These are phyloP conservation scores for Fusarium circinatum DNA, from an alignment of 2,329 filamentous ascomycete genomes.

Conservation along the genomic window DNA sequence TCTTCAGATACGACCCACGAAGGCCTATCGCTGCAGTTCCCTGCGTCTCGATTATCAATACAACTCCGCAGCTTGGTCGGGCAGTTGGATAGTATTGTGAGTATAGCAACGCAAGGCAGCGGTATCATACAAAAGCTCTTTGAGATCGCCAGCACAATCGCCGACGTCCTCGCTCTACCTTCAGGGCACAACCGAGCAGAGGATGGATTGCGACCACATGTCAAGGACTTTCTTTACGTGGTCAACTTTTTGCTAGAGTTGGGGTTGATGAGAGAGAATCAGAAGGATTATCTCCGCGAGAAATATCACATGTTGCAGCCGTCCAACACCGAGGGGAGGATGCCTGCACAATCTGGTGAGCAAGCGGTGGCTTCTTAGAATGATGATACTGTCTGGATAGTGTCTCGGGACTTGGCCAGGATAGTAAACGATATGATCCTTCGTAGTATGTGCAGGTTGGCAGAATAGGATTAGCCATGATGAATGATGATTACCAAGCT, in stretches of 20 bases:
- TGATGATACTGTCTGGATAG: not conserved
- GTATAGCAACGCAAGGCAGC: slow-evolving; percentile 65
- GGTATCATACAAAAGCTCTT: slow-evolving; percentile 69
- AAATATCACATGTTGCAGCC: slow-evolving; percentile 51
- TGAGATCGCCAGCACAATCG: slow-evolving; percentile 68
- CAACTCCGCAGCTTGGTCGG: slow-evolving; percentile 53
- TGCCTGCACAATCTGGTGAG: slow-evolving; percentile 9
- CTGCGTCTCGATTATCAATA: slow-evolving; percentile 51
- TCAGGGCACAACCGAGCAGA: slow-evolving; percentile 51
- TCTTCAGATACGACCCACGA: slow-evolving; percentile 49
- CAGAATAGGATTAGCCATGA: slow-evolving; percentile 1
- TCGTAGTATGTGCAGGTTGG: not conserved
- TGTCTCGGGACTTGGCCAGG: slow-evolving; percentile 4
- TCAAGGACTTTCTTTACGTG: slow-evolving; percentile 65
- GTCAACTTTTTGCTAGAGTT: slow-evolving; percentile 62
- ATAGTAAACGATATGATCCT: not conserved
- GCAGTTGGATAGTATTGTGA: slow-evolving; percentile 50
- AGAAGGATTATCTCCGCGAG: slow-evolving; percentile 54
- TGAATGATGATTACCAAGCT: slow-evolving; percentile 14
- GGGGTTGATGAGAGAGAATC: slow-evolving; percentile 57
- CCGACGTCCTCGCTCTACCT: slow-evolving; percentile 65
- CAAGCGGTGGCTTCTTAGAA: slow-evolving; percentile 18
- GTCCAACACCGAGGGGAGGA: slow-evolving; percentile 38
- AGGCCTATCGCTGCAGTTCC: slow-evolving; percentile 53
- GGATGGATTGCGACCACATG: slow-evolving; percentile 57